Evolutionary conservation across 1,139 yeast genomes (phyloP).

Genomic region (Candida sp.): DNA sequence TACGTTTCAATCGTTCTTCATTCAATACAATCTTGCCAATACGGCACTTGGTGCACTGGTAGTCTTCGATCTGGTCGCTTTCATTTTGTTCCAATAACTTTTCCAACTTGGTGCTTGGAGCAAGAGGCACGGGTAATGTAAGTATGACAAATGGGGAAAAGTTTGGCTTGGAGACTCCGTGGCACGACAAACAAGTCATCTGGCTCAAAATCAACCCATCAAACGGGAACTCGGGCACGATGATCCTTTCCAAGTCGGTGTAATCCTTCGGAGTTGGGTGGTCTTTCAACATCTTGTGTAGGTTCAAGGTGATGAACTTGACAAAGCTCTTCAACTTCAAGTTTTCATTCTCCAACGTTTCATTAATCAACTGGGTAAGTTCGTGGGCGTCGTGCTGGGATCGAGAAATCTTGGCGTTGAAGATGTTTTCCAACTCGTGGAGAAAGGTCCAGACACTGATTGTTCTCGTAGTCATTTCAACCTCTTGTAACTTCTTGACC

Average conservation of each 20-base stretch:
- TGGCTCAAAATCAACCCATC: constrained; percentile 68
- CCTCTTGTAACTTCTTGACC: constrained; percentile 63
- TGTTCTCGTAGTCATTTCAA: constrained; percentile 56
- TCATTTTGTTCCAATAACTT: constrained; percentile 62
- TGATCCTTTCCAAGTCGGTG: constrained; percentile 29
- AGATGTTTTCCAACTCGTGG: constrained; percentile 75
- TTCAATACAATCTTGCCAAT: constrained; percentile 49
- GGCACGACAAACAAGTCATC: constrained; percentile 72
- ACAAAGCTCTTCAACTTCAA: constrained; percentile 32
- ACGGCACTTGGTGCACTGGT: constrained; percentile 78
- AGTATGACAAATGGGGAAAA: constrained; percentile 71
- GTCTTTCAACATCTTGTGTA: constrained; percentile 22
- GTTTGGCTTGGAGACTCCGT: constrained; percentile 61
- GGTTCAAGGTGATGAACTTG: constrained; percentile 26
- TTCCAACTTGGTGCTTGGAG: constrained; percentile 48
- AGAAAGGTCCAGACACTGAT: constrained; percentile 82
- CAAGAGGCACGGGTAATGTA: constrained; percentile 78
- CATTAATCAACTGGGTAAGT: constrained; percentile 77
- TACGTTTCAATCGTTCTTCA: constrained; percentile 23
- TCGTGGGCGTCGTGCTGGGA: constrained; percentile 97
- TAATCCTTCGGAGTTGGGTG: constrained; percentile 16
- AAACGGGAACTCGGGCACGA: constrained; percentile 72
- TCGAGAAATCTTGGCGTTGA: constrained; percentile 75
- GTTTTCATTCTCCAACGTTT: constrained; percentile 76
- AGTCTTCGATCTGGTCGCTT: constrained; percentile 77